Evolutionary conservation across 768 basidiomycete species (phyloP).

Genomic region (Lactarius sp.): DNA sequence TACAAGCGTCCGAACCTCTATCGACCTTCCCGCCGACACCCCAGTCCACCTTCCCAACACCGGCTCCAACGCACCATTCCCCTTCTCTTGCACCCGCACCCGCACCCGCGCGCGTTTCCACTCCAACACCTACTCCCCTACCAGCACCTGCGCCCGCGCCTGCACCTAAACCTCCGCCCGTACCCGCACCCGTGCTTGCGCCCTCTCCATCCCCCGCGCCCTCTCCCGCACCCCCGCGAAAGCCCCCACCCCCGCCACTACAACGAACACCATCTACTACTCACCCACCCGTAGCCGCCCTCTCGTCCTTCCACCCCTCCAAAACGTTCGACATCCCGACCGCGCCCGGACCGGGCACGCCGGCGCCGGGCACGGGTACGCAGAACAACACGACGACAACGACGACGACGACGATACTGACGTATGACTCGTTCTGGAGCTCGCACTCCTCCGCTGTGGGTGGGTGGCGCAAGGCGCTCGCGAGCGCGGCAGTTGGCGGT

Average conservation of each 20-base stretch:
- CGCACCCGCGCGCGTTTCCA: not conserved
- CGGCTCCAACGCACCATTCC: conserved; percentile 1
- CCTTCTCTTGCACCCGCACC: not conserved
- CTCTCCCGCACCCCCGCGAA: not conserved
- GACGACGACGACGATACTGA: conserved; percentile 18
- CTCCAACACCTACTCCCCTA: not conserved
- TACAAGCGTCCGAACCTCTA: not conserved
- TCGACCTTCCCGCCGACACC: conserved; percentile 4
- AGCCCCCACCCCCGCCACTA: not conserved
- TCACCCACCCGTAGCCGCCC: not conserved
- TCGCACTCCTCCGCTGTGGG: conserved; percentile 18
- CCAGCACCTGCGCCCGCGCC: not conserved
- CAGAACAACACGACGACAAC: conserved; percentile 2
- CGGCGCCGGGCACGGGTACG: not conserved
- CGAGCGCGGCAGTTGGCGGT: not conserved
- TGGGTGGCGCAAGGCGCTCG: conserved; percentile 20
- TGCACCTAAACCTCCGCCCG: not conserved
- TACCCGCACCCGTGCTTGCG: not conserved
- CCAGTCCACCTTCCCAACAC: not conserved
- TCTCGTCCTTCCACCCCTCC: conserved; percentile 6
- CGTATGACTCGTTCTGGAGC: conserved; percentile 27
- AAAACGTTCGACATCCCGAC: conserved; percentile 26
- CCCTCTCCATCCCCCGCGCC: not conserved
- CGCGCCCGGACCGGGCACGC: conserved; percentile 10
- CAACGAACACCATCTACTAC: not conserved